Evolutionary conservation across 1,284 basidiomycete genomes (phyloP).

Genomic region (Leccinum pachyderme): DNA sequence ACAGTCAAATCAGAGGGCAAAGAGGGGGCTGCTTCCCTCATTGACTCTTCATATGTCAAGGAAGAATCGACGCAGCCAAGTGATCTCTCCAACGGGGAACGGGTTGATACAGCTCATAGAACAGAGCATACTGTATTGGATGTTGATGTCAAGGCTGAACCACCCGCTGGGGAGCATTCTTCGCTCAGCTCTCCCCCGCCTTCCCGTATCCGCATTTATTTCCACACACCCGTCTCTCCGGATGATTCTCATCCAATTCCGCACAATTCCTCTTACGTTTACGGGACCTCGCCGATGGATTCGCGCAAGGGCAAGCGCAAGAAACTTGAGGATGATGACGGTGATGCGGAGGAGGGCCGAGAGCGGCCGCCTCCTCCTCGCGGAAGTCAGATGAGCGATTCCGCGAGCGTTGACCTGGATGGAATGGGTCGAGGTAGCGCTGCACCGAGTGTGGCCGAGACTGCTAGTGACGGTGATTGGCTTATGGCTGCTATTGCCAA

Average conservation of each 20-base stretch:
- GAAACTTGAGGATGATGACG: constrained; percentile 81
- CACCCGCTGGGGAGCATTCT: constrained; percentile 28
- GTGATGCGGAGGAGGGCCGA: constrained; percentile 68
- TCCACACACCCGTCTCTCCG: constrained; percentile 78
- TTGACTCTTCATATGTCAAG: constrained; percentile 38
- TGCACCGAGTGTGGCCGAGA: constrained; percentile 65
- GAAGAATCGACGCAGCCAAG: constrained; percentile 38
- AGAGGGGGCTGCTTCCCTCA: constrained; percentile 33
- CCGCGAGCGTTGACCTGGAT: constrained; percentile 40
- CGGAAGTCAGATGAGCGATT: constrained; percentile 39
- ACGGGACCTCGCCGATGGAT: constrained; percentile 50
- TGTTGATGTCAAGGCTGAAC: constrained; percentile 32
- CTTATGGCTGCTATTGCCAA: constrained; percentile 79
- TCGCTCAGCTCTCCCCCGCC: constrained; percentile 40
- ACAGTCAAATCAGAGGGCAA: constrained; percentile 39
- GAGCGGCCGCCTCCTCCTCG: constrained; percentile 59
- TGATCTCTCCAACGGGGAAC: constrained; percentile 32
- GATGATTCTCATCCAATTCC: constrained; percentile 77
- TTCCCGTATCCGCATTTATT: constrained; percentile 81
- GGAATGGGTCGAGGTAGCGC: constrained; percentile 61
- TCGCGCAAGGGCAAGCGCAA: constrained; percentile 78
- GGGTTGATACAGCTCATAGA: constrained; percentile 27
- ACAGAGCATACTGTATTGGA: constrained; percentile 26
- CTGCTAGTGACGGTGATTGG: constrained; percentile 73
- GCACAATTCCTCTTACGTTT: constrained; percentile 48